Conservation (phyloP, 345 rosid species). For the Pugionium cornutum region DNA sequence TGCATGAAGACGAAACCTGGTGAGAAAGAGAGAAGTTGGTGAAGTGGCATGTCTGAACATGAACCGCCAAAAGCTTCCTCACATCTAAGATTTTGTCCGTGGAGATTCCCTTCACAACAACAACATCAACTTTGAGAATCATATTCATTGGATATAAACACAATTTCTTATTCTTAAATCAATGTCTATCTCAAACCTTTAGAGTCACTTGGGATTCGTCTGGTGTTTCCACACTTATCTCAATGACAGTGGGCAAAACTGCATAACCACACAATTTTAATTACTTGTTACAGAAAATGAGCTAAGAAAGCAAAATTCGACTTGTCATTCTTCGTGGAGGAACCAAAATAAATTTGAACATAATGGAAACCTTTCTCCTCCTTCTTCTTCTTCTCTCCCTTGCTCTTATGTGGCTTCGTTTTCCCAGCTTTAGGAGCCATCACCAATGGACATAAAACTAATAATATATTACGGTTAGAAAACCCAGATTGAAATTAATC, state of each 20-base stretch:
- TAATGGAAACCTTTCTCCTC: constrained; percentile 69
- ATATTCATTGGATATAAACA: constrained; percentile 3
- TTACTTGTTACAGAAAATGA: neutral
- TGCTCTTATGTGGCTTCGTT: constrained; percentile 69
- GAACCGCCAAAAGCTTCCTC: constrained; percentile 72
- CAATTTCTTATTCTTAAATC: neutral
- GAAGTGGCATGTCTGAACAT: constrained; percentile 83
- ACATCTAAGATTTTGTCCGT: constrained; percentile 93
- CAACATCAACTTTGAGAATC: constrained; percentile 8
- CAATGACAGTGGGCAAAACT: constrained; percentile 77
- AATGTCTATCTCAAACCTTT: constrained; percentile 52
- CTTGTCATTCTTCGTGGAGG: constrained; percentile 20
- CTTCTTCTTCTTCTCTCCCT: constrained; percentile 84
- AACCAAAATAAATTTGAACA: neutral
- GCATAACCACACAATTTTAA: constrained; percentile 37
- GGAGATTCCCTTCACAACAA: constrained; percentile 70
- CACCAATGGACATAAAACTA: constrained; percentile 22
- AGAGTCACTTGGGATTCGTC: constrained; percentile 80
- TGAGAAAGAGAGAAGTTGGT: constrained; percentile 82
- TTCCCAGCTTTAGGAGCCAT: constrained; percentile 94
- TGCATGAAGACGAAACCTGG: constrained; percentile 54
- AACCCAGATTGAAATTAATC: constrained; percentile 37
- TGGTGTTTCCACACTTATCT: constrained; percentile 69
- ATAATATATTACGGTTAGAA: neutral
- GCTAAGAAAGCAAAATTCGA: constrained; percentile 20